phyloP scores from a whole-genome alignment of 345 rosid species.

The Boechera divaricarpa region DNA sequence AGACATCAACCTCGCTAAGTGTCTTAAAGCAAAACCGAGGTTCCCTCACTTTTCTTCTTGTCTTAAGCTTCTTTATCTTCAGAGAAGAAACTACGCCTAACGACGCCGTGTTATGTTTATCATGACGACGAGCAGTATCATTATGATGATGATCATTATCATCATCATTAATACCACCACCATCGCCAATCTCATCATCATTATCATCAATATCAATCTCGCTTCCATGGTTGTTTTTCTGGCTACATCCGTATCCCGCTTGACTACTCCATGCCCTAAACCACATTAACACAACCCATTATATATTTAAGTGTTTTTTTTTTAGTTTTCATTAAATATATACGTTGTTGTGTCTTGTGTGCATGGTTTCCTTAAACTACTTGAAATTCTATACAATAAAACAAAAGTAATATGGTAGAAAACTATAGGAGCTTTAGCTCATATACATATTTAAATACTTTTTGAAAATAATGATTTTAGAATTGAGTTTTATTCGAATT shows the following conservation, averaged over 20 bases:
- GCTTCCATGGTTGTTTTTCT: slow-evolving; percentile 49
- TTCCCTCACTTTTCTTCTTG: slow-evolving; percentile 92
- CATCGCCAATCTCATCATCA: slow-evolving; percentile 34
- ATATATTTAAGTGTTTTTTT: too few relatives aligned
- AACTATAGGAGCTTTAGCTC: not conserved
- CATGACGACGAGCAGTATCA: slow-evolving; percentile 2
- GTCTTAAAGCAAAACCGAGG: slow-evolving; percentile 99
- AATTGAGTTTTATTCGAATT: not conserved
- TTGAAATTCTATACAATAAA: not conserved
- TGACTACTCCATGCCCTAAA: slow-evolving; percentile 69
- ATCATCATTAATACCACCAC: slow-evolving; percentile 11
- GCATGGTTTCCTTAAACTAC: slow-evolving; percentile 9
- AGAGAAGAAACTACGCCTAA: slow-evolving; percentile 61
- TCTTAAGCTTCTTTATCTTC: slow-evolving; percentile 83
- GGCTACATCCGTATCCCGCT: slow-evolving; percentile 47
- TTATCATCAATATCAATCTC: slow-evolving; percentile 35
- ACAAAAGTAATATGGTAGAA: not conserved
- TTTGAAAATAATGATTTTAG: not conserved
- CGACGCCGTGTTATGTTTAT: slow-evolving; percentile 28
- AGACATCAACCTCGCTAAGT: slow-evolving; percentile 90
- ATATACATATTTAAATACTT: not conserved
- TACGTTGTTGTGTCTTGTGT: slow-evolving; percentile 14
- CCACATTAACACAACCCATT: slow-evolving; percentile 20
- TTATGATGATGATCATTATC: slow-evolving; percentile 17
- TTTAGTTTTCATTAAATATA: not conserved